phyloP scores from a whole-genome alignment of 2,329 filamentous ascomycete genomes.

The Epichloe baconii region DNA sequence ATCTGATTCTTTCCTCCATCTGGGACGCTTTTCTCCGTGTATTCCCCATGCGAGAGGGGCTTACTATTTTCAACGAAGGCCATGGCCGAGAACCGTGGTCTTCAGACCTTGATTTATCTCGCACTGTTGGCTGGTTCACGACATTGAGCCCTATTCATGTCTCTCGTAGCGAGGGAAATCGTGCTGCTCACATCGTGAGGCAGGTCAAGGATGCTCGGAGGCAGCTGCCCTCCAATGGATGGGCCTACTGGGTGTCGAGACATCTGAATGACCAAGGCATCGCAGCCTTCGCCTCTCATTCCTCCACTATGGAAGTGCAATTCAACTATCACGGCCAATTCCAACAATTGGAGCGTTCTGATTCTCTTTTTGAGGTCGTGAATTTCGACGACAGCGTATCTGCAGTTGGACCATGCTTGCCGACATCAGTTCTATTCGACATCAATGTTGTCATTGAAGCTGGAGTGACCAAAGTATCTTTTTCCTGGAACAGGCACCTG shows the following conservation, averaged over 20 bases:
- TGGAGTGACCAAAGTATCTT: neutral
- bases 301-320: conserved; percentile 3
- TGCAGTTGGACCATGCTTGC: neutral
- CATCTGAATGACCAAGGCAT: neutral
- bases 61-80: conserved; percentile 15
- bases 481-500: conserved; percentile 1
- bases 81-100: conserved; percentile 19
- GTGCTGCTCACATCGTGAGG: neutral
- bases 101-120: conserved; percentile 15
- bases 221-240: conserved; percentile 1
- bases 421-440: conserved; percentile 2
- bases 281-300: neutral
- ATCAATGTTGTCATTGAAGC: neutral
- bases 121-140: conserved; percentile 27
- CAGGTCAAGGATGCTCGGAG: conserved; percentile 1
- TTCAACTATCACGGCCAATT: conserved; percentile 8
- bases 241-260: conserved; percentile 1
- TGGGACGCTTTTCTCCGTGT: conserved; percentile 14
- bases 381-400: conserved; percentile 6
- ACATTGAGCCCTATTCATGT: conserved; percentile 17
- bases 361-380: conserved; percentile 8
- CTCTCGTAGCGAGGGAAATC: neutral
- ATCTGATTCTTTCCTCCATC: conserved; percentile 19
- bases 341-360: conserved; percentile 7
- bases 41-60: conserved; percentile 15